A percentile compares a stretch with the other conserved stretches of the same genome.
These are phyloP conservation scores for Fraxinus sp. DNA, from an alignment of 305 asterid genomes.

Conservation along the genomic window DNA sequence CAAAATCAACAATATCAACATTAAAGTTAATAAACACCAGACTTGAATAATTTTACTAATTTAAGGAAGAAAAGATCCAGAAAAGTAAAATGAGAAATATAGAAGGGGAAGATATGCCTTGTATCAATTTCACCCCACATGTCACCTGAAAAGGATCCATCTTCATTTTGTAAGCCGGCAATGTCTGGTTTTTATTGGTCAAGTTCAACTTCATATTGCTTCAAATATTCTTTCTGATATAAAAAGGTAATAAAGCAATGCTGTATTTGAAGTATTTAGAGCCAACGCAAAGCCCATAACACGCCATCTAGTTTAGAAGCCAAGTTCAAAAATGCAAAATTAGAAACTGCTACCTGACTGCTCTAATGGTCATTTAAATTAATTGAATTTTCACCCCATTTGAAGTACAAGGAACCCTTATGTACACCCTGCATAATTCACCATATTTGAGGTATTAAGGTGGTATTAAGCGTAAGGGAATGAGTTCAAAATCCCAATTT, in stretches of 20 bases:
- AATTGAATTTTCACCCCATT: neutral
- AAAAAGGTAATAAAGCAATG: neutral
- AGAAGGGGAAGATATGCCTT: conserved; percentile 41
- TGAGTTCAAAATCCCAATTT: neutral
- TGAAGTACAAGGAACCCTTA: neutral
- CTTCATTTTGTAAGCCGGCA: conserved; percentile 80
- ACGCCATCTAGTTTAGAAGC: neutral
- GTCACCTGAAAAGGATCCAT: conserved; percentile 91
- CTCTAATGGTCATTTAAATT: neutral
- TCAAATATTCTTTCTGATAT: neutral
- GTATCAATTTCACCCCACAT: conserved; percentile 96
- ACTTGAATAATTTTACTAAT: neutral
- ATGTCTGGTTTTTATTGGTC: conserved; percentile 57
- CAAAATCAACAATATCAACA: neutral
- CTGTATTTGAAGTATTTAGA: neutral
- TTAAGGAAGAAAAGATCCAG: conserved; percentile 1
- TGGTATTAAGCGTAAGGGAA: neutral
- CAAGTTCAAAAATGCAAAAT: conserved; percentile 27
- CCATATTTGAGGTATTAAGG: neutral
- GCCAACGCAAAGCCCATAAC: neutral
- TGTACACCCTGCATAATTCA: neutral
- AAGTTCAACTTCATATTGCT: conserved; percentile 22
- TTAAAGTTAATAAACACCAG: neutral
- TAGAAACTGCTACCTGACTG: conserved; percentile 1
- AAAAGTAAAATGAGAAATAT: neutral